Conservation (phyloP, 2,329 filamentous ascomycete species). For the Diaporthe sp. region DNA sequence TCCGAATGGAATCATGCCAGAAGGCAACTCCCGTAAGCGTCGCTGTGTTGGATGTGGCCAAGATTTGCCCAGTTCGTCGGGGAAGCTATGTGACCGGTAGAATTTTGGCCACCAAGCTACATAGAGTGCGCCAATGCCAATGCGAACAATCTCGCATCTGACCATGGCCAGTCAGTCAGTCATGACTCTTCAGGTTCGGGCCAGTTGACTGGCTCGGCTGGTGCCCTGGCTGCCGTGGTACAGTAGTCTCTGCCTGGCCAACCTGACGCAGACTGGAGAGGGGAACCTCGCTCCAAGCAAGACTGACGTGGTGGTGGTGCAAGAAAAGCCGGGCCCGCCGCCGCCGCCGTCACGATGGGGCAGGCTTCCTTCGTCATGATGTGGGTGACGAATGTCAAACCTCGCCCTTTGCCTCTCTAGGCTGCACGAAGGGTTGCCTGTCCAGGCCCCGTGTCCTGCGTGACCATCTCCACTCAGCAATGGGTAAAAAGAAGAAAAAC, state of each 20-base stretch:
- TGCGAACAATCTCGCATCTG: constrained; percentile 30
- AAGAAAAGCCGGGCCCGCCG: constrained; percentile 9
- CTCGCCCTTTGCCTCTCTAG: not conserved
- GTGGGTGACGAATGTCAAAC: constrained; percentile 4
- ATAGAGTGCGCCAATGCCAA: constrained; percentile 4
- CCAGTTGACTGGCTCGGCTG: constrained; percentile 23
- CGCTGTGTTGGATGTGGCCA: not conserved
- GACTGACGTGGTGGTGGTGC: constrained; percentile 35
- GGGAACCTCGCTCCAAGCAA: constrained; percentile 16
- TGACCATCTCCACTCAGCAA: not conserved
- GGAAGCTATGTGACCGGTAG: not conserved
- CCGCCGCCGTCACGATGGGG: constrained; percentile 18
- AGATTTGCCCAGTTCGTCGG: constrained; percentile 19
- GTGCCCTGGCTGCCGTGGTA: constrained; percentile 11
- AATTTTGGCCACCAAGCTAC: constrained; percentile 23
- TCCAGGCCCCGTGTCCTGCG: not conserved
- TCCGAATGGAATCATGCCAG: not conserved
- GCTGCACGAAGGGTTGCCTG: constrained; percentile 14
- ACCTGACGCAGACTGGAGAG: constrained; percentile 16
- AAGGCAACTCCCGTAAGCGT: not conserved
- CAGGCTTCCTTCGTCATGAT: constrained; percentile 8
- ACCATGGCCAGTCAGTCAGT: constrained; percentile 19
- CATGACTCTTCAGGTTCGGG: constrained; percentile 27
- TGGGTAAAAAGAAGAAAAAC: constrained; percentile 5
- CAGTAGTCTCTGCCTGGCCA: constrained; percentile 5